Base-by-base conservation (phyloP, 2,329 filamentous ascomycete species). In the Paecilomyces sp. region DNA sequence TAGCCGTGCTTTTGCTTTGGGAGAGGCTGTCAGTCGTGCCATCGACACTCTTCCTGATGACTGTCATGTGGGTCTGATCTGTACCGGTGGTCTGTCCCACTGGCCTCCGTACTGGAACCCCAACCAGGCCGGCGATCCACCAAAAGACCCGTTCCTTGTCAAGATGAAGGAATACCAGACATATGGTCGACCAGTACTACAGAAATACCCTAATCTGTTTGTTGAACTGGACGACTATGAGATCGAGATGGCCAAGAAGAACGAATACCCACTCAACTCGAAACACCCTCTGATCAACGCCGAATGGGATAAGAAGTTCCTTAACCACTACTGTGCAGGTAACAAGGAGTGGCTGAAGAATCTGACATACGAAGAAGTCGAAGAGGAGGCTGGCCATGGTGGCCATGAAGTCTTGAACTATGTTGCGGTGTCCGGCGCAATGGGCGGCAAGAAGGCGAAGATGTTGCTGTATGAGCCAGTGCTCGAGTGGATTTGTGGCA, bases 101-200 rank as follows among this genome's bases (percentile, higher is more conserved):
- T 71, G 68, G 67, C 68, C 69, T 3, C 68, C 68, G 2, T 71
- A 70, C 64, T 72, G 68, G 68, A 68, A 58, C 53, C 66, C 66
- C 9, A 57, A 53, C 11, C 67, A 70, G 62, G 67, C 67, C 1
- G 65, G 64, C 18, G 64, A 65, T 34, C 64, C 66, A 9, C 68
- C 67, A 2, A 34, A 58, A 18, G 68, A 70, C 24, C 62, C 67
- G 5, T 72, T 71, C 58, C 62, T 71, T 18, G 62, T 66, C 25
- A 60, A 65, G 18, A 72, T 71, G 67, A 72, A 70, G 59, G 60
- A 66, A 55, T 70, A 66, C 56, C 67, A 71, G 54, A 71, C 68
- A 12, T 61, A 65, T 24, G 68, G 69, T 41, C 67, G 67, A 55
- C 33, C 55, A 12, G 63, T 67, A 18, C 58, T 70, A 33, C 60